phyloP scores from a whole-genome alignment of 78 protist genomes.

The Dictyostelium intermedium region DNA sequence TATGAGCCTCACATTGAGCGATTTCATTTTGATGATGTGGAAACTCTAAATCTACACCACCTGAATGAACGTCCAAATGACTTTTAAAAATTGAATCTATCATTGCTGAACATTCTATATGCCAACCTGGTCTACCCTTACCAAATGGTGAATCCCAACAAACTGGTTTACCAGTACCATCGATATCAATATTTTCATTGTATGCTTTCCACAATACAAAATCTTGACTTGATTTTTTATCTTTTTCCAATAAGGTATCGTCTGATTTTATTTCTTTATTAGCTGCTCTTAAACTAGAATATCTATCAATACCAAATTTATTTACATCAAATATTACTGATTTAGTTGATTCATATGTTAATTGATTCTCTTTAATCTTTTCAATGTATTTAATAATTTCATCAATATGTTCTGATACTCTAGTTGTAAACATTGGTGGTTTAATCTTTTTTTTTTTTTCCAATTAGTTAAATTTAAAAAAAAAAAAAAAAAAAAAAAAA shows the following conservation, averaged over 20 bases:
- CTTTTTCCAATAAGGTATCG: constrained; percentile 25
- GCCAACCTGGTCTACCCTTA: constrained; percentile 94
- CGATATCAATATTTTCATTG: neutral
- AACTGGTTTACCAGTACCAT: constrained; percentile 30
- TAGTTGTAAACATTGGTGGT: constrained; percentile 68
- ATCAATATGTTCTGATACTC: constrained; percentile 78
- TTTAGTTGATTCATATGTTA: constrained; percentile 43
- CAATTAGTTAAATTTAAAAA: too few species aligned
- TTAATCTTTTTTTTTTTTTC: constrained; percentile 17
- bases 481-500: neutral
- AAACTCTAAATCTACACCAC: constrained; percentile 98
- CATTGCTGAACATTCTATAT: constrained; percentile 92
- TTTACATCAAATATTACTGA: constrained; percentile 53
- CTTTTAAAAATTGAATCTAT: constrained; percentile 71
- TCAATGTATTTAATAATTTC: constrained; percentile 58
- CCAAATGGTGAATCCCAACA: constrained; percentile 79
- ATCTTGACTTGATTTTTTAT: constrained; percentile 22
- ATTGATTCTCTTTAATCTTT: constrained; percentile 46
- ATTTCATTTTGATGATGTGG: constrained; percentile 99
- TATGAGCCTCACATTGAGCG: constrained; percentile 95
- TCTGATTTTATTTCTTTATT: constrained; percentile 1
- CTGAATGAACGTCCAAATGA: constrained; percentile 94
- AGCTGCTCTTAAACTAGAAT: constrained; percentile 1
- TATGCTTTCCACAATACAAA: constrained; percentile 77
- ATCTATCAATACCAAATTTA: constrained; percentile 21